phyloP scores from a whole-genome alignment of 345 rosid genomes.

The Arabis hirsuta region DNA sequence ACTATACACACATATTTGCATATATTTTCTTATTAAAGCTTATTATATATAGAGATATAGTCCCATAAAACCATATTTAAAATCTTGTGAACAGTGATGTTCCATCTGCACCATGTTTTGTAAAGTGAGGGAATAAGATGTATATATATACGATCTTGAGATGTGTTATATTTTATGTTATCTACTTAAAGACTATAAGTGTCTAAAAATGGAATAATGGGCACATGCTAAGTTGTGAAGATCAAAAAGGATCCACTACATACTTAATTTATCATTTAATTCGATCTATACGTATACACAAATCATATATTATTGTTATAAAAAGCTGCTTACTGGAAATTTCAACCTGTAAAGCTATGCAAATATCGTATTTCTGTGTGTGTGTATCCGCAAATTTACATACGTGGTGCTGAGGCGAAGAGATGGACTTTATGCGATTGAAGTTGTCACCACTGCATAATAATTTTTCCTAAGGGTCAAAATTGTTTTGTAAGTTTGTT shows the following conservation, averaged over 20 bases:
- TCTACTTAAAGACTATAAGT: conserved; percentile 45
- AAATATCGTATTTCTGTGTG: conserved; percentile 23
- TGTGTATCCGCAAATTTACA: conserved; percentile 8
- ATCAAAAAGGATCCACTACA: conserved; percentile 48
- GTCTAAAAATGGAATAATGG: conserved; percentile 45
- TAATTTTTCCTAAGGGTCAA: conserved; percentile 24
- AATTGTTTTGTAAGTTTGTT: conserved; percentile 30
- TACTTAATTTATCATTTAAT: conserved; percentile 39
- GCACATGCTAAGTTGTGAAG: conserved; percentile 47
- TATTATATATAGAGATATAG: neutral
- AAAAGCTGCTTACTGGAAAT: conserved; percentile 33
- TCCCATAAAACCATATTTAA: conserved; percentile 20
- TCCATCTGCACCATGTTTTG: conserved; percentile 40
- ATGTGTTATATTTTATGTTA: conserved; percentile 45
- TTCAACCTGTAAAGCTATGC: conserved; percentile 32
- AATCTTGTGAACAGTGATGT: conserved; percentile 39
- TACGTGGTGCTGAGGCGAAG: conserved; percentile 24
- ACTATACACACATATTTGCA: neutral
- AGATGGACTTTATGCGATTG: conserved; percentile 5
- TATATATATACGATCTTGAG: conserved; percentile 28
- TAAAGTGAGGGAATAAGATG: conserved; percentile 34
- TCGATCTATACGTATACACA: conserved; percentile 25
- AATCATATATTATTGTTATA: conserved; percentile 29
- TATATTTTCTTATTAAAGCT: neutral
- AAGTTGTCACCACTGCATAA: conserved; percentile 31